These are phyloP conservation scores for Pelargonium nanum DNA, from an alignment of 345 rosid genomes.

Conservation along the genomic window DNA sequence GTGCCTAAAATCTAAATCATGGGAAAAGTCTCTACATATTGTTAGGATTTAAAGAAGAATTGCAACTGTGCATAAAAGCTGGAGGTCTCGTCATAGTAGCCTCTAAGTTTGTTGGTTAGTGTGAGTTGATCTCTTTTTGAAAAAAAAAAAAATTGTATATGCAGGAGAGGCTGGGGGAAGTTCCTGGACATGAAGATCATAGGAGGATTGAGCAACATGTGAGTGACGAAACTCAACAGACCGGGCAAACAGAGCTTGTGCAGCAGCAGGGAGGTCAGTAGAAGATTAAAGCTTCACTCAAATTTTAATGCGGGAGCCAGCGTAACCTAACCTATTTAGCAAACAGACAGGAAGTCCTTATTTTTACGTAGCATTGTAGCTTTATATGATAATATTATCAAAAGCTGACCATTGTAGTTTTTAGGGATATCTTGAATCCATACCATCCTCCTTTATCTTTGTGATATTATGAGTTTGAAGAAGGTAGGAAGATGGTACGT, in stretches of 20 bases:
- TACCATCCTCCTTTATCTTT: background rate
- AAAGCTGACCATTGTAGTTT: constrained; percentile 21
- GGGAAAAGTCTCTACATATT: too few relatives aligned
- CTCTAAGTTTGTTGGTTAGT: too few relatives aligned
- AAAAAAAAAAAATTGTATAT: constrained; percentile 6
- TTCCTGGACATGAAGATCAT: constrained; percentile 40
- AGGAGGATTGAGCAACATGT: constrained; percentile 32
- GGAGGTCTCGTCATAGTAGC: too few relatives aligned
- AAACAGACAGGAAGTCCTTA: constrained; percentile 15
- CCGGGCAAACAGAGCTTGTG: constrained; percentile 21
- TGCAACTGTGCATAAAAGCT: background rate
- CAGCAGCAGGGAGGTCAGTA: constrained; percentile 31
- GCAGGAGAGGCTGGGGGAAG: constrained; percentile 71
- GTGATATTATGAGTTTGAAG: too few relatives aligned
- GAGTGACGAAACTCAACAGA: constrained; percentile 27
- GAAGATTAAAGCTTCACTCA: constrained; percentile 6
- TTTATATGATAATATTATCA: constrained; percentile 11
- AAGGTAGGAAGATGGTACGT: too few relatives aligned
- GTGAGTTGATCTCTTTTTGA: too few relatives aligned
- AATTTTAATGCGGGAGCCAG: constrained; percentile 11
- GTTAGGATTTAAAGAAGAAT: background rate
- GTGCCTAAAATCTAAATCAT: background rate
- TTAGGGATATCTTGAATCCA: constrained; percentile 15
- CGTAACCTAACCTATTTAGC: constrained; percentile 40
- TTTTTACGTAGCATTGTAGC: constrained; percentile 31